phyloP scores from a whole-genome alignment of 148 eudicot genomes.

The Persicaria maculosa region DNA sequence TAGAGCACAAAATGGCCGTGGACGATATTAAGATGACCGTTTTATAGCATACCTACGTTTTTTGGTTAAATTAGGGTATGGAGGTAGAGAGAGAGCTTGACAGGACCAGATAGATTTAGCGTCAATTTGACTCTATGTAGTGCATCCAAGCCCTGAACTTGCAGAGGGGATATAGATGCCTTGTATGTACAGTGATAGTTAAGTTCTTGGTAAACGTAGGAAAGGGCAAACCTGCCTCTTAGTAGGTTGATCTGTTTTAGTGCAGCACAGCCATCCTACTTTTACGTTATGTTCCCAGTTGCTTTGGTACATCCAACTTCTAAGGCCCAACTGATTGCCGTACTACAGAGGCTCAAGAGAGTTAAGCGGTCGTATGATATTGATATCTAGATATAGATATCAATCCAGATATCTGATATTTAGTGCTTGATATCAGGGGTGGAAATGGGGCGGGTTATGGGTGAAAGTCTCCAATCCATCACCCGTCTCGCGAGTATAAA shows the following conservation, averaged over 20 bases:
- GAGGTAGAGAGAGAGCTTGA: no score
- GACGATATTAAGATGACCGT: not conserved
- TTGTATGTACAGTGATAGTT: not conserved
- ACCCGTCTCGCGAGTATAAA: no score
- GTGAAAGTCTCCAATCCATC: no score
- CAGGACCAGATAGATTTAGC: not conserved
- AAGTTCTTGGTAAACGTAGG: not conserved
- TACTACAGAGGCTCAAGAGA: no score
- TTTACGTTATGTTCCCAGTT: not conserved
- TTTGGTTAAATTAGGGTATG: not conserved
- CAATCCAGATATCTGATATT: no score
- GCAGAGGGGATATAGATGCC: not conserved
- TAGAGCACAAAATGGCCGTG: conserved; percentile 37
- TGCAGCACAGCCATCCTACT: conserved; percentile 7
- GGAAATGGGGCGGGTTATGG: no score
- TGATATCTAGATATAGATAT: no score
- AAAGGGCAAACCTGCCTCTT: not conserved
- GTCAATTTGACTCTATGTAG: not conserved
- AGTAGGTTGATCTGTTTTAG: not conserved
- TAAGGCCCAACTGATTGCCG: no score
- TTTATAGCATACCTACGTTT: not conserved
- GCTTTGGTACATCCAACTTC: no score
- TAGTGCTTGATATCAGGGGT: no score
- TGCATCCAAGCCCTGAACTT: not conserved
- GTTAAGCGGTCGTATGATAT: no score